Conservation (phyloP, 2,329 filamentous ascomycete species). For the Ramichloridium luteum region DNA sequence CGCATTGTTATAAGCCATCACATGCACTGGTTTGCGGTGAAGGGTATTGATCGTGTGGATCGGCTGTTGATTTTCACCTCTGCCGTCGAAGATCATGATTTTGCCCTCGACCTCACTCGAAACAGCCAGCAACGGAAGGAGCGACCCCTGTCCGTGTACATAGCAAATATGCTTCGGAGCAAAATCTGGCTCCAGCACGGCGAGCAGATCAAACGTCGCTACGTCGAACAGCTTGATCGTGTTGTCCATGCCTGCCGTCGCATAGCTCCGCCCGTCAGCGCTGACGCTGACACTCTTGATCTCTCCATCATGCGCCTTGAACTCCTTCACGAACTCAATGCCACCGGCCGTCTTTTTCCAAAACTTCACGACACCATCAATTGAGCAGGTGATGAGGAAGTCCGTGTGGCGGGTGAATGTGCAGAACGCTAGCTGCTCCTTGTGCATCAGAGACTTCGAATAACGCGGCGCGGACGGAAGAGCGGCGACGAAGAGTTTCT, state of each 20-base stretch:
- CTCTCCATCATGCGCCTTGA: constrained; percentile 77
- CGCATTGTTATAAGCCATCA: constrained; percentile 80
- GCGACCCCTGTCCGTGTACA: constrained; percentile 81
- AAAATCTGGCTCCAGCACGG: constrained; percentile 68
- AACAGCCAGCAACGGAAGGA: constrained; percentile 72
- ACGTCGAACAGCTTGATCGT: constrained; percentile 68
- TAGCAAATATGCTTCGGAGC: constrained; percentile 74
- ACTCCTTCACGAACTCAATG: constrained; percentile 97
- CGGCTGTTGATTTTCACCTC: constrained; percentile 65
- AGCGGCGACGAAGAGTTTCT: constrained; percentile 87
- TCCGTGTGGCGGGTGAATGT: constrained; percentile 85
- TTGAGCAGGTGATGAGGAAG: constrained; percentile 85
- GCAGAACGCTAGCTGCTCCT: constrained; percentile 79
- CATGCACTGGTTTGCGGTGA: constrained; percentile 68
- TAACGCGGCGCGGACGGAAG: constrained; percentile 72
- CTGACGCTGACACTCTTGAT: constrained; percentile 76
- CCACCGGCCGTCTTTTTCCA: constrained; percentile 86
- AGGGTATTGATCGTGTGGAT: constrained; percentile 66
- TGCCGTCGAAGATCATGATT: constrained; percentile 78
- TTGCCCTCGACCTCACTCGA: constrained; percentile 60
- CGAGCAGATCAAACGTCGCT: constrained; percentile 57
- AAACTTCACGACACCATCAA: constrained; percentile 96
- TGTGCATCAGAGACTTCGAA: constrained; percentile 96
- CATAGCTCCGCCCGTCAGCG: constrained; percentile 84
- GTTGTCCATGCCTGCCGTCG: constrained; percentile 68